Base-by-base conservation (phyloP, 345 rosid genomes). In the Brassica juncea region DNA sequence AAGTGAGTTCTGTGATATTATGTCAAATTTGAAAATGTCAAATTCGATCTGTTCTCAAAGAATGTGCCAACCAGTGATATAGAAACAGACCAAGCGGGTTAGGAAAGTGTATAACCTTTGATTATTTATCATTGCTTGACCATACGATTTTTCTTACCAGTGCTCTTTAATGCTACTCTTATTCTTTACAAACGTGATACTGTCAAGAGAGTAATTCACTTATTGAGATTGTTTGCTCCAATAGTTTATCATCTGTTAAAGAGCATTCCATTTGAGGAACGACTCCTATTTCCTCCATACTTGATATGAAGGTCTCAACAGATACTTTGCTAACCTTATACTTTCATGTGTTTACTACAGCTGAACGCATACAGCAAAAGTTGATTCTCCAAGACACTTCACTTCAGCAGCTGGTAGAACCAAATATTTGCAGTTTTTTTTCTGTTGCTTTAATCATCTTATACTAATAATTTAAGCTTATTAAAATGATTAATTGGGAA, bases 371-470 rank as follows among this genome's bases (percentile, higher is more conserved):
- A 52, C 57, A 52, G 21, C 19, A 52, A n/a, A 52, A 52, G 57
- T n/a, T 52, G 57, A 52, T 52, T 52, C 57, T 52, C 57, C 57
- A n/a, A 52, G 57, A 52, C 57, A 52, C 57, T 52, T 52, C 19
- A 52, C 57, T 52, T 52, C 57, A 52, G 57, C 57, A 52, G 57
- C 57, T 52, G 57, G 57, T 52, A 52, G 57, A 52, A 52, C 57
- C 57, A 52, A 52, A 52, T n/a, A 52, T 52, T 52, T 52, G 57
- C 57, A n/a, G 57, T 5, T 52, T 14, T 7, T 47, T 52, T 52
- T 52, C 19, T 52, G 57, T 52, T n/a, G 57, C 57, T 52, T 52
- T 52, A n/a, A 19, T 52, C 8, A n/a, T n/a, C 57, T 52, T 52
- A 52, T 52, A 52, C 57, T 52, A 52, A 49, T 49, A 49, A 47